These are phyloP conservation scores for Ambrosiella beaveri DNA, from an alignment of 2,329 filamentous ascomycete genomes.

Conservation along the genomic window DNA sequence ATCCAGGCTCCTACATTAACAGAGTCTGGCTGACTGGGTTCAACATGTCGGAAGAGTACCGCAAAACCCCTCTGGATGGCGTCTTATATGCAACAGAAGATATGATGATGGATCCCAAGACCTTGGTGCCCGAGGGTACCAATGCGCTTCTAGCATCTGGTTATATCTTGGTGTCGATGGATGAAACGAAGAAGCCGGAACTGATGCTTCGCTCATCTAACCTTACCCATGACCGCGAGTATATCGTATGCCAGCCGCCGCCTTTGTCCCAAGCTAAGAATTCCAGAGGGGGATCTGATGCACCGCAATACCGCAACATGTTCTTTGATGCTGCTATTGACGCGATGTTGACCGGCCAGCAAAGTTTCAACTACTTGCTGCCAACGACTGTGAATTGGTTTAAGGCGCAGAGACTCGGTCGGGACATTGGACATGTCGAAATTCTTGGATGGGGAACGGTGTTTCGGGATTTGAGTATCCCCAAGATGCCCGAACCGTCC, in stretches of 20 bases:
- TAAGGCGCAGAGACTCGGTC: slow-evolving; percentile 21
- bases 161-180: too few relatives aligned
- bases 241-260: too few relatives aligned
- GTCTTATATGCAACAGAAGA: background rate
- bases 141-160: too few relatives aligned
- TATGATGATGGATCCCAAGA: background rate
- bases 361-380: background rate
- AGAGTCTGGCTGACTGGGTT: slow-evolving; percentile 30
- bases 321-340: background rate
- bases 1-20: slow-evolving; percentile 20
- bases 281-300: too few relatives aligned
- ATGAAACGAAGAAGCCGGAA: too few relatives aligned
- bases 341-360: background rate
- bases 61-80: slow-evolving; percentile 23
- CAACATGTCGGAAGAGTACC: slow-evolving; percentile 12
- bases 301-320: slow-evolving; percentile 15
- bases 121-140: too few relatives aligned
- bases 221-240: too few relatives aligned
- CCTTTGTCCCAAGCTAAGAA: too few relatives aligned
- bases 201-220: too few relatives aligned
- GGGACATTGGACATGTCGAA: background rate
- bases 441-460: background rate
- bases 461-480: background rate
- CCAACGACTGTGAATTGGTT: background rate
- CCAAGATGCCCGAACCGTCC: background rate